Percentiles rank a stretch among this genome's conserved stretches.
Conservation (phyloP, 2,329 filamentous ascomycete genomes). For the Beauveria scarabaeidicola region DNA sequence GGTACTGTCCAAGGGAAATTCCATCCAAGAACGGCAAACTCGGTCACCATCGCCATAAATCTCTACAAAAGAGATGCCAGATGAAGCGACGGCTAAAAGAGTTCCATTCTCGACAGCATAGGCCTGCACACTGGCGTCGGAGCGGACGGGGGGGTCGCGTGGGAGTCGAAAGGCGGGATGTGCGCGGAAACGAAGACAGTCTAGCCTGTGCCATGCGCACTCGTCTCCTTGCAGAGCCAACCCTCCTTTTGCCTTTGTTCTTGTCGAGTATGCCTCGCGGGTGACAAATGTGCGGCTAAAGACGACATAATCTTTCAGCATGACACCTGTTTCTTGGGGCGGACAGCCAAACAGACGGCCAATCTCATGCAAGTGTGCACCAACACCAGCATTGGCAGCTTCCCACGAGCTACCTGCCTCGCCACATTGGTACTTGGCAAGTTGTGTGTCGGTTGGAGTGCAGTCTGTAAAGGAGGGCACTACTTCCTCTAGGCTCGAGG, state of each 20-base stretch:
- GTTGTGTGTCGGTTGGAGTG: constrained; percentile 73
- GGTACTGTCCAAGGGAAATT: constrained; percentile 59
- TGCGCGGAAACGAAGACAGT: constrained; percentile 77
- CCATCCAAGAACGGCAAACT: constrained; percentile 71
- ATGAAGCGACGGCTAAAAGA: constrained; percentile 67
- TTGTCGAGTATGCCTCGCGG: constrained; percentile 76
- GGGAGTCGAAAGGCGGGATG: constrained; percentile 87
- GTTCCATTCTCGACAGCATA: constrained; percentile 75
- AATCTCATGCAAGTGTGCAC: constrained; percentile 83
- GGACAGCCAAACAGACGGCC: constrained; percentile 87
- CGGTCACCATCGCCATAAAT: constrained; percentile 74
- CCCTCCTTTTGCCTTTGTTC: constrained; percentile 75
- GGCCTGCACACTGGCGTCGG: constrained; percentile 73
- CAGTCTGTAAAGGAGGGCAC: constrained; percentile 84
- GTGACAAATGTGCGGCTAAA: constrained; percentile 77
- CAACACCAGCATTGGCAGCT: constrained; percentile 87
- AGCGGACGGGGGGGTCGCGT: constrained; percentile 54
- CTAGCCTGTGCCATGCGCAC: constrained; percentile 84
- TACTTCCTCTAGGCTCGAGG: constrained; percentile 80
- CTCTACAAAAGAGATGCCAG: constrained; percentile 80
- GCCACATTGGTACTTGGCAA: constrained; percentile 76
- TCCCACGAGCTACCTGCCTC: constrained; percentile 91
- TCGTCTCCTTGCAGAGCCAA: constrained; percentile 70
- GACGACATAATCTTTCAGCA: constrained; percentile 79
- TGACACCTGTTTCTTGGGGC: constrained; percentile 83